Percentiles rank a stretch among this genome's conserved stretches.
phyloP scores from a whole-genome alignment of 2,329 filamentous ascomycete genomes.

The Teratosphaeria nubilosa region DNA sequence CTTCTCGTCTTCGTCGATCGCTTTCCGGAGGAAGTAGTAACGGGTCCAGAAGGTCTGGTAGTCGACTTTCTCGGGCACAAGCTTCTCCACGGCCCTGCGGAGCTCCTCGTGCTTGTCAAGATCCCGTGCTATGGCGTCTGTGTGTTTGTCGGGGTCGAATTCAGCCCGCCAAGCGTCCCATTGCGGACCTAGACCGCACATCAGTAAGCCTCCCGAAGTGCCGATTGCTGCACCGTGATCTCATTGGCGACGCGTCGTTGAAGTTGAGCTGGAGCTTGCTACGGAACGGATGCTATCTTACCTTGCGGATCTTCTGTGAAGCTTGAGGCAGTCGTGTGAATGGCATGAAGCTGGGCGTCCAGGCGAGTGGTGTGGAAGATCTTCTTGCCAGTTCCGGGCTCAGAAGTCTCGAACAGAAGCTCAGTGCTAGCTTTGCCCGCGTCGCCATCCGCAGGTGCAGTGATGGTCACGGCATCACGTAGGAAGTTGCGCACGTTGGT shows the following conservation, averaged over 20 bases:
- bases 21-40: slow-evolving; percentile 89
- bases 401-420: slow-evolving; percentile 88
- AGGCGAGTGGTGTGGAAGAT: slow-evolving; percentile 92
- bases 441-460: slow-evolving; percentile 50
- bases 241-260: background rate
- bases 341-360: slow-evolving; percentile 90
- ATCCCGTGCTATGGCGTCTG: slow-evolving; percentile 69
- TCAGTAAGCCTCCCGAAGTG: background rate
- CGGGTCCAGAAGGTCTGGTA: slow-evolving; percentile 87
- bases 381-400: slow-evolving; percentile 71
- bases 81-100: slow-evolving; percentile 79
- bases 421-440: slow-evolving; percentile 39
- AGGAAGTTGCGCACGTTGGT: slow-evolving; percentile 83
- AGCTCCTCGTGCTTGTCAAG: slow-evolving; percentile 80
- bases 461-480: slow-evolving; percentile 79
- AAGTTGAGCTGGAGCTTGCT: background rate
- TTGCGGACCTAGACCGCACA: slow-evolving; percentile 39
- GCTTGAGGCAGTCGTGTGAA: slow-evolving; percentile 73
- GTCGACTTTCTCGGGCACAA: slow-evolving; percentile 86
- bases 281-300: background rate
- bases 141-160: slow-evolving; percentile 78
- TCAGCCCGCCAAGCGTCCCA: slow-evolving; percentile 62
- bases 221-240: background rate
- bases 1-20: slow-evolving; percentile 86
- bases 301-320: slow-evolving; percentile 71